A percentile compares a stretch with the other conserved stretches of the same genome.
Conservation (phyloP, 768 basidiomycete species). For the Sarcodon sp. region DNA sequence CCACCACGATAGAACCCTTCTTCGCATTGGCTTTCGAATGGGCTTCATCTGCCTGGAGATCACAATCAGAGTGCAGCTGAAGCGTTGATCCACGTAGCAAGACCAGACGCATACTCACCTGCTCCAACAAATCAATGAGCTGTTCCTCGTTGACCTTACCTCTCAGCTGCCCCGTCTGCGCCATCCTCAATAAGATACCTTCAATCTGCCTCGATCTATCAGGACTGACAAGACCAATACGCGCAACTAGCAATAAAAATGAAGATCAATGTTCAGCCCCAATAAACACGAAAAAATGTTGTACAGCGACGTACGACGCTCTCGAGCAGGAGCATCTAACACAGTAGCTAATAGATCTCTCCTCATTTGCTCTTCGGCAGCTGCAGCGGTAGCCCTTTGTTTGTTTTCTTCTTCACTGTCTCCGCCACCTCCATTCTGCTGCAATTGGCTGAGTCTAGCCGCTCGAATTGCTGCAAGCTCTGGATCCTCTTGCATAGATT, state of each 20-base stretch:
- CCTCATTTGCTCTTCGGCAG: constrained; percentile 63
- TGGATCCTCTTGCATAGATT: constrained; percentile 15
- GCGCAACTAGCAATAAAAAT: constrained; percentile 42
- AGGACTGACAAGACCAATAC: constrained; percentile 80
- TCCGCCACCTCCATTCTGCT: constrained; percentile 11
- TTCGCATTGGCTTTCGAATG: constrained; percentile 19
- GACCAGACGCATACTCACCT: constrained; percentile 32
- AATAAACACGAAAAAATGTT: background rate
- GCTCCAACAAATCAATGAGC: constrained; percentile 76
- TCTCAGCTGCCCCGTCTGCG: constrained; percentile 69
- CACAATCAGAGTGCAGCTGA: background rate
- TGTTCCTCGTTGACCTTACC: constrained; percentile 69
- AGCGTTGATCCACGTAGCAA: background rate
- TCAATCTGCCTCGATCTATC: constrained; percentile 75
- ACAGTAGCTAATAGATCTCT: constrained; percentile 70
- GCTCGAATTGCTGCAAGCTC: constrained; percentile 32
- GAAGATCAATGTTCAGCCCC: background rate
- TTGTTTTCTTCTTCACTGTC: constrained; percentile 34
- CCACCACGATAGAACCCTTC: constrained; percentile 28
- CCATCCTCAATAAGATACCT: constrained; percentile 67
- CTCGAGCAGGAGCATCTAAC: constrained; percentile 65
- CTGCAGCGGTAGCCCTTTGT: constrained; percentile 36
- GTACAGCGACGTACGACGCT: constrained; percentile 42
- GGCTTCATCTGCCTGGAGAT: constrained; percentile 30
- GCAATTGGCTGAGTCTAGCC: constrained; percentile 27